Base-by-base conservation (phyloP, 345 rosid species). In the Zanthoxylum bungeanum region DNA sequence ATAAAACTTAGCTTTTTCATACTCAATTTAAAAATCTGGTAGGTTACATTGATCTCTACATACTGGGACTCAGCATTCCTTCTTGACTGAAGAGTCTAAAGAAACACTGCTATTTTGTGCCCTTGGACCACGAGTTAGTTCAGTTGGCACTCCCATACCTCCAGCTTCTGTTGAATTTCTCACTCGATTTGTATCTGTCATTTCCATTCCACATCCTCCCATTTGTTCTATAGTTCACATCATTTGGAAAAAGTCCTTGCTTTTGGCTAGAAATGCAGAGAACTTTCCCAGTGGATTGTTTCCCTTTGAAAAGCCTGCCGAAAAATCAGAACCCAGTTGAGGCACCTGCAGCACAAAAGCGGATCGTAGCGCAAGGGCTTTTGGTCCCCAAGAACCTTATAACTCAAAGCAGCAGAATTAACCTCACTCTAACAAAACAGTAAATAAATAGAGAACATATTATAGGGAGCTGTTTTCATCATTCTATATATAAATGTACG, bases 111-210 rank as follows among this genome's bases (percentile, higher is more conserved):
- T 87, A 25, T 69, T 80, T 22, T 58, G 66, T 44, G 80, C 75
- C 80, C 97, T 85, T 16, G 97, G 97, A 72, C 97, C 97, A 69
- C 92, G 73, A 59, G 84, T 84, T 82, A 87, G 60, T 71, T 88
- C 93, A 66, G 79, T 60, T 27, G 84, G 67, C 39, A 73, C 66
- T 64, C 86, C 87, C 66, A 76, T 73, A 73, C 83, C 88, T 71
- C 47, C 71, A 64, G 67, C 75, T 69, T n/a, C 78, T 77, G 60
- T 65, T 73, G 62, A 71, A 82, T 46, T 71, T 82, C 8, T 77
- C 79, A 19, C 79, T 79, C 3, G 68, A 25, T 69, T 40, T 78
- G 58, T 73, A 75, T 17, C 77, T 72, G 52, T 85, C 85, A 70
- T 75, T 81, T 7, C 85, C 85, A 81, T 76, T 79, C 91, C 83